Conservation (phyloP, 192 early-diverging fungal species). For the Podila verticillata region DNA sequence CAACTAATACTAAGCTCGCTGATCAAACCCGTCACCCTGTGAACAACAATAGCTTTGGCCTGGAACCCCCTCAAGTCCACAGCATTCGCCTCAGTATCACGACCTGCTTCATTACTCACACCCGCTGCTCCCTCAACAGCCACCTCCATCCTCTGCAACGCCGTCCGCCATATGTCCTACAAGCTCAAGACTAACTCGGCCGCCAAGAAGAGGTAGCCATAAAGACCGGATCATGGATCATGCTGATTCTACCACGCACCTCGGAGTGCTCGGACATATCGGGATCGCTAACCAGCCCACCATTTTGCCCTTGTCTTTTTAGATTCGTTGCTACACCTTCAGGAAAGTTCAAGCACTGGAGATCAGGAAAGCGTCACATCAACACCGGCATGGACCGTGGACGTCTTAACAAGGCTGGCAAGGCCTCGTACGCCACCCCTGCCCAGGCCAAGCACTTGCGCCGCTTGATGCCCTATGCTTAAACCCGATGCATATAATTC, state of each 20-base stretch:
- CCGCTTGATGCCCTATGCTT: conserved; percentile 52
- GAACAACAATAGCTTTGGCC: conserved; percentile 29
- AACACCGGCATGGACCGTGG: conserved; percentile 53
- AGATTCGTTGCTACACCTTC: conserved; percentile 50
- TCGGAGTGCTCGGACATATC: neutral
- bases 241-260: no score
- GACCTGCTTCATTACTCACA: conserved; percentile 20
- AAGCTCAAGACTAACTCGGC: conserved; percentile 52
- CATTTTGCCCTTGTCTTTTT: neutral
- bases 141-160: conserved; percentile 42
- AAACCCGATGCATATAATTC: neutral
- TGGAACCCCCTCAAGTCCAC: conserved; percentile 50
- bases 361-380: conserved; percentile 53
- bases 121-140: conserved; percentile 22
- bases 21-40: neutral
- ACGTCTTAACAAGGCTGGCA: conserved; percentile 49
- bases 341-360: conserved; percentile 55
- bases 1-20: no score
- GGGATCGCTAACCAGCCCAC: neutral
- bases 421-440: conserved; percentile 29
- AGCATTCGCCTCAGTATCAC: conserved; percentile 26
- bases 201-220: conserved; percentile 45
- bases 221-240: neutral
- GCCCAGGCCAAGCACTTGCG: conserved; percentile 48
- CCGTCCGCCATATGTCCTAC: conserved; percentile 49